Conservation (phyloP, 108 stramenopile species). For the Skeletonema menzelii region DNA sequence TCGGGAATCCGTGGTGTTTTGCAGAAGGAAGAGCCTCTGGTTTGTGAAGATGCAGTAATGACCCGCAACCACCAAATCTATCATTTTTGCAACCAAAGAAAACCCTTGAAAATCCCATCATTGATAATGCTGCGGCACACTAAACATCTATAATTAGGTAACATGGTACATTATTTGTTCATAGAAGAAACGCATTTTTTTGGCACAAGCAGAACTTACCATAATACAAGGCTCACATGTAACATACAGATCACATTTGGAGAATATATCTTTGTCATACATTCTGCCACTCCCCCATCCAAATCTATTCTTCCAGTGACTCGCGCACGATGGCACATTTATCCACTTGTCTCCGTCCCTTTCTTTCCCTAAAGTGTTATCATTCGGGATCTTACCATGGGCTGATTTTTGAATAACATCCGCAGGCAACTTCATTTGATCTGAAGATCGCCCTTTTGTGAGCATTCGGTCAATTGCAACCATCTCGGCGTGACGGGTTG, state of each 20-base stretch:
- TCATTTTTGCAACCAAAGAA: constrained; percentile 84
- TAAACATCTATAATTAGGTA: too few species aligned
- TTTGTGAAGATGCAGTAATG: constrained; percentile 66
- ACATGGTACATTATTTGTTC: too few species aligned
- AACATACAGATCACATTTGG: constrained; percentile 67
- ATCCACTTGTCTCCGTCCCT: constrained; percentile 58
- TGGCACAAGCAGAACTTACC: constrained; percentile 29
- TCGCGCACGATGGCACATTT: constrained; percentile 42
- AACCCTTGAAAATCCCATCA: constrained; percentile 68
- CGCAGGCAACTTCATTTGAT: constrained; percentile 58
- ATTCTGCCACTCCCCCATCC: constrained; percentile 62
- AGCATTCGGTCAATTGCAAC: constrained; percentile 84
- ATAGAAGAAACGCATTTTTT: neutral
- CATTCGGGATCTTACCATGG: constrained; percentile 30
- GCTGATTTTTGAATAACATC: constrained; percentile 40
- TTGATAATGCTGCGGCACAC: constrained; percentile 85
- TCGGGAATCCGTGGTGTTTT: constrained; percentile 56
- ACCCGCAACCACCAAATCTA: constrained; percentile 86
- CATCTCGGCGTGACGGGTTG: constrained; percentile 83
- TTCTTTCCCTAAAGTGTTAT: constrained; percentile 23
- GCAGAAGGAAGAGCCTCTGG: constrained; percentile 32
- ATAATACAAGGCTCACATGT: constrained; percentile 92
- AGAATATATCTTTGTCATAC: constrained; percentile 51
- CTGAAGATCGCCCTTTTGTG: constrained; percentile 62
- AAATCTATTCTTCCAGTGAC: constrained; percentile 58